Evolutionary conservation across 805 yeast genomes (phyloP).

Genomic region (Saturnispora hagleri): DNA sequence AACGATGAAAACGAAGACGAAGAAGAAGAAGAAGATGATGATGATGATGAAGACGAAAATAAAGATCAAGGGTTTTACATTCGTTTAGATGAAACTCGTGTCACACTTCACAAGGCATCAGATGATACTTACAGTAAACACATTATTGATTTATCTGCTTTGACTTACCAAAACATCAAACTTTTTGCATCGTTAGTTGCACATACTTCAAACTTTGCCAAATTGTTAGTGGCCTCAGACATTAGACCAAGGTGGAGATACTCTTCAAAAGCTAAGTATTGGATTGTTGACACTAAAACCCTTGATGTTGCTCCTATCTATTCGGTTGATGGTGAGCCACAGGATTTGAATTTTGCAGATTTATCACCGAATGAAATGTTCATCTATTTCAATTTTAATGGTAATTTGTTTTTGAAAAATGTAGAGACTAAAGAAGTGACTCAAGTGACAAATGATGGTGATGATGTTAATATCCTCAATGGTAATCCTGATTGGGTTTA

Average conservation of each 20-base stretch:
- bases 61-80: slow-evolving; percentile 39
- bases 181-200: slow-evolving; percentile 33
- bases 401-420: slow-evolving; percentile 44
- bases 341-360: slow-evolving; percentile 41
- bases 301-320: slow-evolving; percentile 19
- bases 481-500: slow-evolving; percentile 81
- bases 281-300: slow-evolving; percentile 45
- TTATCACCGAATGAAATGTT: slow-evolving; percentile 56
- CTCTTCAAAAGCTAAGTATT: slow-evolving; percentile 52
- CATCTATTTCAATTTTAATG: slow-evolving; percentile 46
- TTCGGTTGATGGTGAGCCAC: slow-evolving; percentile 16
- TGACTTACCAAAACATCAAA: slow-evolving; percentile 34
- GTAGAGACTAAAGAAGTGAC: slow-evolving; percentile 19
- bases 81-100: slow-evolving; percentile 11
- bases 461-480: slow-evolving; percentile 37
- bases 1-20: not conserved
- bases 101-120: slow-evolving; percentile 19
- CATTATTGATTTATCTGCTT: slow-evolving; percentile 26
- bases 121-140: slow-evolving; percentile 24
- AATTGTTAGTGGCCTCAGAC: slow-evolving; percentile 50
- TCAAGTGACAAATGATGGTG: slow-evolving; percentile 45
- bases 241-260: slow-evolving; percentile 52
- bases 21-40: not conserved
- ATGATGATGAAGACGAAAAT: not conserved
- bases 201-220: slow-evolving; percentile 37